A percentile compares a stretch with the other conserved stretches of the same genome.
Conservation (phyloP, 192 early-diverging fungal genomes). For the Geranomyces variabilis region DNA sequence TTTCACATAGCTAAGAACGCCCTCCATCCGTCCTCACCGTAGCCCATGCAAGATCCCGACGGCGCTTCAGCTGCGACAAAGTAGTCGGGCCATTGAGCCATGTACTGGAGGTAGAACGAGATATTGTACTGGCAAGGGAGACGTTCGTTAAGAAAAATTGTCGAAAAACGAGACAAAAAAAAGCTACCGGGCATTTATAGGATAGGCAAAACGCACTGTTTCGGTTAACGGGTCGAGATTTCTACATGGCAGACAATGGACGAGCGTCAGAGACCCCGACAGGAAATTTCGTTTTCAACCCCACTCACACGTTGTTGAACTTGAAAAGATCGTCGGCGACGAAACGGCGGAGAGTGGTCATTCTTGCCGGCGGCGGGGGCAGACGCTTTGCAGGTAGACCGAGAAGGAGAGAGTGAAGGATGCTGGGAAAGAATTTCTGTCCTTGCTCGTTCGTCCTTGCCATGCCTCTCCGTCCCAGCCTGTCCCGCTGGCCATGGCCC, state of each 20-base stretch:
- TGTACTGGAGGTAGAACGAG: conserved; percentile 90
- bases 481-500: too few relatives aligned
- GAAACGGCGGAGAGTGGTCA: conserved; percentile 67
- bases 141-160: too few relatives aligned
- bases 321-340: conserved; percentile 89
- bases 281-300: too few relatives aligned
- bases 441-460: too few relatives aligned
- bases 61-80: conserved; percentile 83
- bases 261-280: too few relatives aligned
- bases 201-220: conserved; percentile 65
- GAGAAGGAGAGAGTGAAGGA: too few relatives aligned
- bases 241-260: conserved; percentile 54
- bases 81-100: conserved; percentile 92
- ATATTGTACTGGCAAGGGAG: conserved; percentile 84
- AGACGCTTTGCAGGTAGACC: too few relatives aligned
- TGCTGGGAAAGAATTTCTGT: too few relatives aligned
- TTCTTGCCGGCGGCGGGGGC: conserved; percentile 17
- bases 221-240: conserved; percentile 94
- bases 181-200: too few relatives aligned
- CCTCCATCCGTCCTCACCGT: conserved; percentile 34
- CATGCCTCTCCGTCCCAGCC: too few relatives aligned
- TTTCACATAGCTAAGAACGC: background rate
- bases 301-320: conserved; percentile 89
- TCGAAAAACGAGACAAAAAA: too few relatives aligned
- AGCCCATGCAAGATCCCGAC: conserved; percentile 77